These are phyloP conservation scores for Apophysomyces trapeziformis DNA, from an alignment of 371 early-diverging fungal genomes.

Conservation along the genomic window DNA sequence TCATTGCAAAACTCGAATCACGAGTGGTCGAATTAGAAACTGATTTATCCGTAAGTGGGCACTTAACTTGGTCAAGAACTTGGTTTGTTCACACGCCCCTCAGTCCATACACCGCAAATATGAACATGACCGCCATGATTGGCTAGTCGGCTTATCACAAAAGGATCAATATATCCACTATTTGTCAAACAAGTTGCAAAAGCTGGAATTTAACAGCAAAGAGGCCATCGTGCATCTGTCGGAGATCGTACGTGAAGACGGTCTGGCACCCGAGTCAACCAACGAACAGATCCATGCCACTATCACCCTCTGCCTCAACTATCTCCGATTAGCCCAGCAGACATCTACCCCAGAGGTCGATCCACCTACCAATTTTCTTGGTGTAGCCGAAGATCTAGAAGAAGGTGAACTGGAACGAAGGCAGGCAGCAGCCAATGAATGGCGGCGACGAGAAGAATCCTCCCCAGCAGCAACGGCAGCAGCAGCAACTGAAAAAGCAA, in stretches of 20 bases:
- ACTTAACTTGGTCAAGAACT: not conserved
- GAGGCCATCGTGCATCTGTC: constrained; percentile 56
- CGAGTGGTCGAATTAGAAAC: constrained; percentile 58
- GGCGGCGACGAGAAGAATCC: constrained; percentile 31
- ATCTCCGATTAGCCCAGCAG: constrained; percentile 50
- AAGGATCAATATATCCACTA: constrained; percentile 60
- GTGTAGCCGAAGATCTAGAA: constrained; percentile 36
- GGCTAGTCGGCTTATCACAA: constrained; percentile 59
- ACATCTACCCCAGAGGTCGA: constrained; percentile 27
- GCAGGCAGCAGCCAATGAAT: constrained; percentile 41
- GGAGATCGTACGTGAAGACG: constrained; percentile 30
- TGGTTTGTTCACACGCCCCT: not conserved
- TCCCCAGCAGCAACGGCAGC: constrained; percentile 22
- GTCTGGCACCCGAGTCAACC: constrained; percentile 2
- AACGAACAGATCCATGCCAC: constrained; percentile 36
- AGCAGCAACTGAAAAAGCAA: constrained; percentile 19
- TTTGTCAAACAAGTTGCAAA: constrained; percentile 52
- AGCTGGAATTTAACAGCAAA: constrained; percentile 56
- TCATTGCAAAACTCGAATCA: constrained; percentile 56
- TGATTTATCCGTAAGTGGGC: constrained; percentile 51
- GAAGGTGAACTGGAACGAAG: constrained; percentile 51
- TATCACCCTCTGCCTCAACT: constrained; percentile 45
- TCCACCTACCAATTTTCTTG: constrained; percentile 12
- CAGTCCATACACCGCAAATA: constrained; percentile 59
- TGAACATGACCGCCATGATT: constrained; percentile 59